Percentiles rank a stretch among this genome's conserved stretches.
These are phyloP conservation scores for Mortierella sp. DNA, from an alignment of 371 early-diverging fungal species.

Conservation along the genomic window DNA sequence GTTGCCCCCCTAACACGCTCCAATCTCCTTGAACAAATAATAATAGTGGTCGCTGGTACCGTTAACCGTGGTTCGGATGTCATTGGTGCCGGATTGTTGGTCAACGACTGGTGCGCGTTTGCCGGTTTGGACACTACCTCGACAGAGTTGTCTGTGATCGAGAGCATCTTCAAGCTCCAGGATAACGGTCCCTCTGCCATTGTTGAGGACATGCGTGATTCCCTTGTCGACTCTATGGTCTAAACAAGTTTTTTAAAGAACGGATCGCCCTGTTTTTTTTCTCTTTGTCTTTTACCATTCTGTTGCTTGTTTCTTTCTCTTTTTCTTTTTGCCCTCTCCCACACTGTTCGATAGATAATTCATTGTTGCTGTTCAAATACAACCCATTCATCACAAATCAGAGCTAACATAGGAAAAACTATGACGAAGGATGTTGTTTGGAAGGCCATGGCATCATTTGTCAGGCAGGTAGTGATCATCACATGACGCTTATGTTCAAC, in stretches of 20 bases:
- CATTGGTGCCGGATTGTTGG: constrained; percentile 98
- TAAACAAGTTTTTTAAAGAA: constrained; percentile 59
- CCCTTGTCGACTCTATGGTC: constrained; percentile 91
- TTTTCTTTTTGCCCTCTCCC: not conserved
- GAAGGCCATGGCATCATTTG: not conserved
- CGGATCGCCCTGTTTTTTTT: not conserved
- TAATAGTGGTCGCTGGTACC: constrained; percentile 88
- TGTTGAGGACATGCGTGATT: constrained; percentile 94
- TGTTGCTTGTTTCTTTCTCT: not conserved
- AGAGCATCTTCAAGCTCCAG: constrained; percentile 98
- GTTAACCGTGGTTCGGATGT: constrained; percentile 99
- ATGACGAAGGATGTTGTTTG: not conserved
- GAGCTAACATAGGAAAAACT: not conserved
- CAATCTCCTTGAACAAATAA: not conserved
- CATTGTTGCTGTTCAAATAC: constrained; percentile 10
- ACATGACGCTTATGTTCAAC: not conserved
- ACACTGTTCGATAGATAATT: constrained; percentile 14
- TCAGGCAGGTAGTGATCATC: not conserved
- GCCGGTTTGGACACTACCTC: constrained; percentile 98
- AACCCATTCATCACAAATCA: not conserved
- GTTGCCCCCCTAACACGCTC: not conserved
- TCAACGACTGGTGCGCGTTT: constrained; percentile 99
- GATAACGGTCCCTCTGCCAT: constrained; percentile 92
- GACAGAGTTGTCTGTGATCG: constrained; percentile 99
- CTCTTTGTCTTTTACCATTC: not conserved